phyloP scores from a whole-genome alignment of 2,329 filamentous ascomycete species.

The Microsporum ferrugineum region DNA sequence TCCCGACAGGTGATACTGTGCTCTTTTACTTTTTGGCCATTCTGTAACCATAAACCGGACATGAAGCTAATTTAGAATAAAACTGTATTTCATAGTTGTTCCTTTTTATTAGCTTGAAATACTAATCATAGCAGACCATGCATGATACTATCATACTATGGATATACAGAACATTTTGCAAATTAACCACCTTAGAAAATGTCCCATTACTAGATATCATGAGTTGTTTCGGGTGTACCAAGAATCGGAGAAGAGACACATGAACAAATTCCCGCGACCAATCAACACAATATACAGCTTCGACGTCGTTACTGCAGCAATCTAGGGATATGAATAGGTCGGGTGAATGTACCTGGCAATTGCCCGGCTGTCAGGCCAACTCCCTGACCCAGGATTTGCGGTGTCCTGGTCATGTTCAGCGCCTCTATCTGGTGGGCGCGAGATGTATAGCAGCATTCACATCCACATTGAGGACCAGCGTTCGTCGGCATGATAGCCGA shows the following conservation, averaged over 20 bases:
- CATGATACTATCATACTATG: no score
- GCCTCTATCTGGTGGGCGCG: neutral
- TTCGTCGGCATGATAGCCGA: neutral
- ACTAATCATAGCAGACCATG: neutral
- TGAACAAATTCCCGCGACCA: neutral
- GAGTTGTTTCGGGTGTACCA: neutral
- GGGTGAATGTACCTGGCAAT: neutral
- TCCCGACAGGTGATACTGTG: neutral
- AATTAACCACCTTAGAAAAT: neutral
- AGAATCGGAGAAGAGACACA: neutral
- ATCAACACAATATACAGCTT: neutral
- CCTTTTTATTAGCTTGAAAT: neutral
- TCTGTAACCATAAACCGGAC: conserved; percentile 7
- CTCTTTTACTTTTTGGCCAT: conserved; percentile 2
- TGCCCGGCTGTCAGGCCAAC: neutral
- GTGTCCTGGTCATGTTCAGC: neutral
- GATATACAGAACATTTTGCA: neutral
- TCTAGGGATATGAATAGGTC: neutral
- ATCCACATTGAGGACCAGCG: neutral
- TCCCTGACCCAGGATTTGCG: neutral
- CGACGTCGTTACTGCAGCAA: neutral
- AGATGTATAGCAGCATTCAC: conserved; percentile 1
- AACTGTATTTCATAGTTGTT: neutral
- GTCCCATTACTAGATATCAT: neutral
- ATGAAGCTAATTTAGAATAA: conserved; percentile 4